Evolutionary conservation across 73 alveolate species (phyloP).

Genomic region (Symbiodinium natans): DNA sequence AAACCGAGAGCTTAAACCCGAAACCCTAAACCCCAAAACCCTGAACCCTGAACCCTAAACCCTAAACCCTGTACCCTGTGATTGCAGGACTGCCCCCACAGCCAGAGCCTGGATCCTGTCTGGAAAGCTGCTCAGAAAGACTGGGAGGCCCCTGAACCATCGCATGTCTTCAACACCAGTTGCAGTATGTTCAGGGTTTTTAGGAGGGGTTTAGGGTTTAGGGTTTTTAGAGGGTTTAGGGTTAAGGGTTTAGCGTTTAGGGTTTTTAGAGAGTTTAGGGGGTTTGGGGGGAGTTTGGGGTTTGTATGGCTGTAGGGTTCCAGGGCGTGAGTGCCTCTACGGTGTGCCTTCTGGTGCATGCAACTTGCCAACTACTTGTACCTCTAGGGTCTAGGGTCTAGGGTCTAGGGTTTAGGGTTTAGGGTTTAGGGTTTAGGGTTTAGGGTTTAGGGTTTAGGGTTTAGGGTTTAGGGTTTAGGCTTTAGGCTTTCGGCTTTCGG

Average conservation of each 20-base stretch:
- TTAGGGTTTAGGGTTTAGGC: background rate
- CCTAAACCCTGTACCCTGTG: background rate
- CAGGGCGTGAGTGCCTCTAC: too few relatives aligned
- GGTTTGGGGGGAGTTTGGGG: too few relatives aligned
- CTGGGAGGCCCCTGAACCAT: too few relatives aligned
- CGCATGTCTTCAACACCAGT: too few relatives aligned
- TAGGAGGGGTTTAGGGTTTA: background rate
- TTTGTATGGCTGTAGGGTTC: too few relatives aligned
- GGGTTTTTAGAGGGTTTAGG: background rate
- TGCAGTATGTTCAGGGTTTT: background rate
- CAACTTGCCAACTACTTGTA: too few relatives aligned
- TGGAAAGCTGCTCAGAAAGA: slow-evolving; percentile 65
- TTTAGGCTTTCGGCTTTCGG: background rate
- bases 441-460: background rate
- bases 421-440: background rate
- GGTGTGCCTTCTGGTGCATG: too few relatives aligned
- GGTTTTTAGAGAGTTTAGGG: too few relatives aligned
- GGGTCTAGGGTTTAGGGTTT: too few relatives aligned
- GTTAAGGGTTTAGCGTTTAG: background rate
- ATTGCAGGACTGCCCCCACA: slow-evolving; percentile 67
- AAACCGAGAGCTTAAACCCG: background rate
- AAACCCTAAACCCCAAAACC: background rate
- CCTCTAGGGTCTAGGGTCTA: too few relatives aligned
- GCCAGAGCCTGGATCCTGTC: slow-evolving; percentile 67
- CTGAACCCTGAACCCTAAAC: background rate